Conservation (phyloP, 139 green algal genomes). For the Closterium sp. region DNA sequence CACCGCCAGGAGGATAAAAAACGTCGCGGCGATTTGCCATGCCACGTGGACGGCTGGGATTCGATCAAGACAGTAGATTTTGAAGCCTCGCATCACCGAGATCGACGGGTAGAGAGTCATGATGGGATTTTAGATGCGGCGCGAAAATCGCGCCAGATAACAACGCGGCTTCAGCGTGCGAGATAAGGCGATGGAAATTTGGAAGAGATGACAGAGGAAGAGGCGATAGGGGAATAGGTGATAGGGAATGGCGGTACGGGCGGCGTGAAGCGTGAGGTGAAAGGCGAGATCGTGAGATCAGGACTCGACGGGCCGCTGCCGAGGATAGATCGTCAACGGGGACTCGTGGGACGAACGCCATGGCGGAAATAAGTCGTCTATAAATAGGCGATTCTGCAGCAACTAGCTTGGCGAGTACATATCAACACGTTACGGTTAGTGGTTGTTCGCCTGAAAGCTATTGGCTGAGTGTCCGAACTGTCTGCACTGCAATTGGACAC, state of each 20-base stretch:
- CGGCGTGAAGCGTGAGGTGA: neutral
- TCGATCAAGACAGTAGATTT: neutral
- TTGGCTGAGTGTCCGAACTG: neutral
- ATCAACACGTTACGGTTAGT: neutral
- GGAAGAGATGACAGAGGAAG: neutral
- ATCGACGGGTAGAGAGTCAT: neutral
- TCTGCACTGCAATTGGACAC: neutral
- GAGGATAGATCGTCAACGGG: neutral
- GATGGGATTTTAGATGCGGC: neutral
- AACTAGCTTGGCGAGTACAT: neutral
- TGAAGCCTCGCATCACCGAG: neutral
- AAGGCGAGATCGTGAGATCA: neutral
- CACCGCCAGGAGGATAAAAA: neutral
- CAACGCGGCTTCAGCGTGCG: neutral
- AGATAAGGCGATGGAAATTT: neutral
- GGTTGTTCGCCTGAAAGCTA: neutral
- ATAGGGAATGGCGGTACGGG: neutral
- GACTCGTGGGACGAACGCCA: neutral
- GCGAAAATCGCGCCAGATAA: neutral
- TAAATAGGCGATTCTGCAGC: neutral
- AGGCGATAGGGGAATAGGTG: neutral
- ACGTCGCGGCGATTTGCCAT: neutral
- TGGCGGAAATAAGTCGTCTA: neutral
- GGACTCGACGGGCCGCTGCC: neutral
- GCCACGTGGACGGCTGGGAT: neutral